Percentiles rank a stretch among this genome's conserved stretches.
Evolutionary conservation across 345 rosid species (phyloP).

Genomic region (sweet orange (Citrus sinensis)): DVS_A1.0 CM039161.1:23285001-23285500

Average conservation of each 20-base stretch:
- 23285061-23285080: slow-evolving; percentile 11
- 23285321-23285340: background rate
- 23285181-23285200: too few relatives aligned
- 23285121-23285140: background rate
- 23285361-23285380: background rate
- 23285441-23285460: background rate
- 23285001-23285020: background rate
- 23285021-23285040: slow-evolving; percentile 6
- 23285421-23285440: background rate
- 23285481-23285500: background rate
- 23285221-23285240: background rate
- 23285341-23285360: background rate
- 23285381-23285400: background rate
- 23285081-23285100: slow-evolving; percentile 21
- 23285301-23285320: background rate
- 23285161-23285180: background rate
- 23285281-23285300: background rate
- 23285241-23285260: background rate
- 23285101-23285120: background rate
- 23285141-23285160: too few relatives aligned
- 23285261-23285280: background rate
- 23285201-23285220: background rate
- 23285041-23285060: slow-evolving; percentile 26
- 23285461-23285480: background rate
- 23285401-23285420: background rate